Percentiles rank a stretch among this genome's conserved stretches.
Conservation (phyloP, 495 filamentous ascomycete genomes). For the Cercophora newfieldiana region DNA sequence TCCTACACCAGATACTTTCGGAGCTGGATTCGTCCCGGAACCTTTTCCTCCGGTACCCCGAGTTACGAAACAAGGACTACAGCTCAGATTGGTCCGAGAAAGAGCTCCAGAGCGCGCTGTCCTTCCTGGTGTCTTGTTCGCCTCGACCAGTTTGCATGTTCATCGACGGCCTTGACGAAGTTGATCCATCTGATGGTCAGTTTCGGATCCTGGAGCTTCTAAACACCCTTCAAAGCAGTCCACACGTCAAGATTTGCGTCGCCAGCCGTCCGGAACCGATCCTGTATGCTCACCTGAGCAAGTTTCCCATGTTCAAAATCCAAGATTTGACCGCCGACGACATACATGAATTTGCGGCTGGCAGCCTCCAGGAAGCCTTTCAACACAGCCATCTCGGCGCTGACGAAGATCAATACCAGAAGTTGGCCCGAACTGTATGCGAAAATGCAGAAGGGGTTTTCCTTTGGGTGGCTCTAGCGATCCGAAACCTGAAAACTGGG, state of each 20-base stretch:
- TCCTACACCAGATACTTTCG: conserved; percentile 12
- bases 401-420: background rate
- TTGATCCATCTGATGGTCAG: conserved; percentile 4
- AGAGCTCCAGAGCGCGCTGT: background rate
- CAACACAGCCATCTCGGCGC: background rate
- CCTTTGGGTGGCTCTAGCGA: conserved; percentile 11
- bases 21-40: background rate
- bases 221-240: background rate
- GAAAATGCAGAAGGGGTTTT: conserved; percentile 16
- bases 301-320: conserved; percentile 10
- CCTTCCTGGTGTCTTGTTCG: background rate
- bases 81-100: background rate
- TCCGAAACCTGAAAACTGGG: conserved; percentile 7
- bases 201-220: background rate
- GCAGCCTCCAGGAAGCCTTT: background rate
- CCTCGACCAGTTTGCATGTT: conserved; percentile 1
- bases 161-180: conserved; percentile 9
- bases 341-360: conserved; percentile 6
- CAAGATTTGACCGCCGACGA: conserved; percentile 13
- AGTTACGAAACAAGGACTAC: background rate
- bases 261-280: conserved; percentile 15
- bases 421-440: background rate
- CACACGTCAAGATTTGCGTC: conserved; percentile 8
- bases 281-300: background rate
- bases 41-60: background rate